These are phyloP conservation scores for Vitis hybrid DNA, from an alignment of 177 flowering plant species.

Conservation along the genomic window DNA sequence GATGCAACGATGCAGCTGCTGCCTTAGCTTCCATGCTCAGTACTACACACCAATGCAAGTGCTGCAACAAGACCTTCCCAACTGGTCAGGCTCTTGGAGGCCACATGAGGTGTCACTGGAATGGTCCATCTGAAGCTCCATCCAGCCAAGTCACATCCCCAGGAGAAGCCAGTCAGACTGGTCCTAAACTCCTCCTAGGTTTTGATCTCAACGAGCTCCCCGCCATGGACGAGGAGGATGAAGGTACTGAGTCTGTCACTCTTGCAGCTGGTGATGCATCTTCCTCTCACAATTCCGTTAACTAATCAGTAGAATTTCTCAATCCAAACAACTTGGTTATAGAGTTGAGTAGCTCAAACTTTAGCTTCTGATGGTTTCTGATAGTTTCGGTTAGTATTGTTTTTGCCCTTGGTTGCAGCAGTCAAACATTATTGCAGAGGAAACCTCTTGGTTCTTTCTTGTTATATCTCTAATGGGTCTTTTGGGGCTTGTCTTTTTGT, in stretches of 20 bases:
- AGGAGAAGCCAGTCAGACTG: conserved; percentile 16
- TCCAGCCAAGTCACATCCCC: conserved; percentile 13
- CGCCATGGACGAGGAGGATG: conserved; percentile 26
- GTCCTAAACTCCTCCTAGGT: conserved; percentile 6
- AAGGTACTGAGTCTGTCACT: background rate
- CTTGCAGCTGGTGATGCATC: conserved; percentile 4
- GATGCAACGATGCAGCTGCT: background rate
- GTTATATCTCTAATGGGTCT: background rate
- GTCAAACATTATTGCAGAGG: background rate
- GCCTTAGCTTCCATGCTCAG: background rate
- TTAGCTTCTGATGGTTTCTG: background rate
- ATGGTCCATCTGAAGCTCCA: conserved; percentile 12
- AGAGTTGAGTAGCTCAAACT: background rate
- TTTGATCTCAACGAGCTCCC: conserved; percentile 63
- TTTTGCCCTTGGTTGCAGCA: background rate
- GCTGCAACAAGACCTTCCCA: conserved; percentile 31
- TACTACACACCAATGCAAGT: conserved; percentile 19
- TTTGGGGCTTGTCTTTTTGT: conserved; percentile 1
- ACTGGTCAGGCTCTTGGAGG: conserved; percentile 50
- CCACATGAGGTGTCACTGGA: conserved; percentile 36
- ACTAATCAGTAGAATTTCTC: background rate
- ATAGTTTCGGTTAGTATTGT: background rate
- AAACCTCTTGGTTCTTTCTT: conserved; percentile 11
- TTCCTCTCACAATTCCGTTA: conserved; percentile 6
- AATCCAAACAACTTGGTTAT: background rate